These are phyloP conservation scores for Heteromeles arbutifolia DNA, from an alignment of 306 rosid species.

Conservation along the genomic window DNA sequence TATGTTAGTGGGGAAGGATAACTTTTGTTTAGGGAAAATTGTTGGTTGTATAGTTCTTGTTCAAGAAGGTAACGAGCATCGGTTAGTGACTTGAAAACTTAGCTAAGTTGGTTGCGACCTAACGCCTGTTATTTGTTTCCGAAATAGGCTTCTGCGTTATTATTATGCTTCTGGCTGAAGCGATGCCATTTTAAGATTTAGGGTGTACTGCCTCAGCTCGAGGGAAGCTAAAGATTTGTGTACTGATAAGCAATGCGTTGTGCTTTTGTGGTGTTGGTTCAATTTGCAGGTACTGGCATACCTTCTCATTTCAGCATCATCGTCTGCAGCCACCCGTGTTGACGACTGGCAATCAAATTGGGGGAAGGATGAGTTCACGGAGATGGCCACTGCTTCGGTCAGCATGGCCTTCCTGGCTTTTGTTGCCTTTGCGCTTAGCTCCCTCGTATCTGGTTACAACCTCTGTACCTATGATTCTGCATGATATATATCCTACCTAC, in stretches of 20 bases:
- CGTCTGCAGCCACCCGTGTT: slow-evolving; percentile 85
- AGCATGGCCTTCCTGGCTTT: slow-evolving; percentile 86
- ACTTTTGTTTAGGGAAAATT: neutral
- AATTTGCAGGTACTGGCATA: slow-evolving; percentile 69
- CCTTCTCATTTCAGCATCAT: slow-evolving; percentile 86
- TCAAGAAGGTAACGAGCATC: neutral
- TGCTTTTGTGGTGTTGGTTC: neutral
- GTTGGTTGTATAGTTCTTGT: neutral
- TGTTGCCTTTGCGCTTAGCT: slow-evolving; percentile 77
- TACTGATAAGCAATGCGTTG: neutral
- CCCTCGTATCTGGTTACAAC: slow-evolving; percentile 78
- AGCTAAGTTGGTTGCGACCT: neutral
- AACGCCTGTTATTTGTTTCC: neutral
- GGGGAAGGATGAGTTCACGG: slow-evolving; percentile 95
- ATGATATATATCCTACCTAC: neutral
- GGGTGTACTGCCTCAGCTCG: neutral
- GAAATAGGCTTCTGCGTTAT: neutral
- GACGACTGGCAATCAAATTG: slow-evolving; percentile 97
- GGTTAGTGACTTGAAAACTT: neutral
- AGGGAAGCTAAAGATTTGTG: neutral
- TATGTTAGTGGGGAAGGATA: neutral
- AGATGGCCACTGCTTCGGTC: slow-evolving; percentile 85
- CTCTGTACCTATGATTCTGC: slow-evolving; percentile 48
- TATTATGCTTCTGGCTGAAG: neutral
- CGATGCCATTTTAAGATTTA: neutral